phyloP scores from a whole-genome alignment of 2,329 filamentous ascomycete genomes.

The Fusarium chaquense region DNA sequence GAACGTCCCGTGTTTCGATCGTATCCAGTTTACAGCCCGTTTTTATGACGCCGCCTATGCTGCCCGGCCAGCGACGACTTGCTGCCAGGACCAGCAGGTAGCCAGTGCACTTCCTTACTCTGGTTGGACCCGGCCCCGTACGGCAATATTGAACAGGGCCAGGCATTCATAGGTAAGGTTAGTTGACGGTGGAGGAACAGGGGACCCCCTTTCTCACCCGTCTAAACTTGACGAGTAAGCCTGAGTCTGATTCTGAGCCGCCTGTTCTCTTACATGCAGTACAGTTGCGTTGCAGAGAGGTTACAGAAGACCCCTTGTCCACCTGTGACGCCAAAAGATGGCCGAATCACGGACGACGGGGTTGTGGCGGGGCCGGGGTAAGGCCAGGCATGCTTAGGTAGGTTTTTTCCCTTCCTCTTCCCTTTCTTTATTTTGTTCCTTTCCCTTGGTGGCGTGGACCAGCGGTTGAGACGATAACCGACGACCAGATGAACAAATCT shows the following conservation, averaged over 20 bases:
- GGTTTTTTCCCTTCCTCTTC: neutral
- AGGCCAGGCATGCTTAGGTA: conserved; percentile 10
- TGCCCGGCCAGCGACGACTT: conserved; percentile 34
- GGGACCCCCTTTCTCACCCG: conserved; percentile 19
- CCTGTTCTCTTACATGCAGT: conserved; percentile 28
- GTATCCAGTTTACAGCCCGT: conserved; percentile 21
- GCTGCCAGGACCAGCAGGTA: conserved; percentile 29
- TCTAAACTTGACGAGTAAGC: conserved; percentile 20
- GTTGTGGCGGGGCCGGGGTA: conserved; percentile 29
- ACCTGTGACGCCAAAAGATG: conserved; percentile 46
- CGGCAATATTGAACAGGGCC: conserved; percentile 7
- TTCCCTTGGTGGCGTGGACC: conserved; percentile 19
- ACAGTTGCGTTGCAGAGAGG: conserved; percentile 28
- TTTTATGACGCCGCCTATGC: conserved; percentile 23
- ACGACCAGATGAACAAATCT: conserved; percentile 6
- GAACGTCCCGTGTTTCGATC: conserved; percentile 37
- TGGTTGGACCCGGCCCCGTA: conserved; percentile 4
- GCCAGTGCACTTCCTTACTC: conserved; percentile 26
- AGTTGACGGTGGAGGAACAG: conserved; percentile 39
- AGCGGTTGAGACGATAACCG: conserved; percentile 21
- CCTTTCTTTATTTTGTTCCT: neutral
- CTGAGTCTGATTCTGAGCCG: conserved; percentile 19
- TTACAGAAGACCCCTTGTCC: conserved; percentile 41
- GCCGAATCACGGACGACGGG: conserved; percentile 41
- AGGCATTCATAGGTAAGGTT: conserved; percentile 26